Evolutionary conservation across 179 eudicot species (phyloP).

Genomic region (Silene coronaria): DNA sequence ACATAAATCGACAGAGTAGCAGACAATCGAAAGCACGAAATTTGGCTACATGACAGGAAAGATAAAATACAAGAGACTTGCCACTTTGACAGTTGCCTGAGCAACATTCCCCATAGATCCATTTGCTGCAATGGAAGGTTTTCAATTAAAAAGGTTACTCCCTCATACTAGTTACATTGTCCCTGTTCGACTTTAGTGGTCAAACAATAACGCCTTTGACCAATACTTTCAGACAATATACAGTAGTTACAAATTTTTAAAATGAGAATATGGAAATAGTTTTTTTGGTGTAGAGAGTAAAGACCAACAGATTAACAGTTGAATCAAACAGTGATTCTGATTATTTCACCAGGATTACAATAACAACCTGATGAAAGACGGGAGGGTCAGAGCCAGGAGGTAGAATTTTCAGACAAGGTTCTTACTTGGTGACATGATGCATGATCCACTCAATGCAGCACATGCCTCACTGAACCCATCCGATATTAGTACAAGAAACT

Average conservation of each 20-base stretch:
- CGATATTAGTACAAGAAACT: constrained; percentile 68
- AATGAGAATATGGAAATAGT: too few species aligned
- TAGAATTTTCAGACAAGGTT: constrained; percentile 42
- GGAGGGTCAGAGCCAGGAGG: constrained; percentile 58
- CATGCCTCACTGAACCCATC: constrained; percentile 84
- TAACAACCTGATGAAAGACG: constrained; percentile 55
- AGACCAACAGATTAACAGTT: too few species aligned
- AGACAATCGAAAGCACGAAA: not conserved
- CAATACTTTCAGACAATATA: too few species aligned
- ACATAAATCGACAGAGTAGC: constrained; percentile 12
- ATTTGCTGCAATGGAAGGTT: too few species aligned
- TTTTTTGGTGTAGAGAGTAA: too few species aligned
- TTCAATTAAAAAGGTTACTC: too few species aligned
- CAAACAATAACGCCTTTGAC: too few species aligned
- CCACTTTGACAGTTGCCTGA: constrained; percentile 77
- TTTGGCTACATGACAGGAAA: not conserved
- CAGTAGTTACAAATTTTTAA: too few species aligned
- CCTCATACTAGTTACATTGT: too few species aligned
- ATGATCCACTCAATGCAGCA: constrained; percentile 61
- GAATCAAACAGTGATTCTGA: too few species aligned
- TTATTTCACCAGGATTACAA: too few species aligned
- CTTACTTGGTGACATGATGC: constrained; percentile 44
- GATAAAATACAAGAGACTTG: constrained; percentile 34
- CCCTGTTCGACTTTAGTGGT: too few species aligned
- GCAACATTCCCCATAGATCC: constrained; percentile 39